Evolutionary conservation across 2,329 filamentous ascomycete genomes (phyloP).

Genomic region (Hypoxylon sp.): DNA sequence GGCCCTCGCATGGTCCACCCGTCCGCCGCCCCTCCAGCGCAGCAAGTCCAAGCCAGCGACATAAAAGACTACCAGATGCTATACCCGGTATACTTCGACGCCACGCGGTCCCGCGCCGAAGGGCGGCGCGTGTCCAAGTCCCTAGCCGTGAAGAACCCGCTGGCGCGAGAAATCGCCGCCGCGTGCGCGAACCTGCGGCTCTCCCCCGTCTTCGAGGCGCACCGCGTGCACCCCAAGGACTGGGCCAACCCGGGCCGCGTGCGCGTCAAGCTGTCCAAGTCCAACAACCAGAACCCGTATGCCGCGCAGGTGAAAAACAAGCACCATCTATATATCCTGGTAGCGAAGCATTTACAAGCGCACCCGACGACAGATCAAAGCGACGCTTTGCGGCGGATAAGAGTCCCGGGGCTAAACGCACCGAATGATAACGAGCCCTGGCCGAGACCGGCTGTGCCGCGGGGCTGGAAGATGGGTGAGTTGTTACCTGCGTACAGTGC

Average conservation of each 20-base stretch:
- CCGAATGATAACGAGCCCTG: constrained; percentile 75
- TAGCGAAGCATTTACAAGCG: constrained; percentile 79
- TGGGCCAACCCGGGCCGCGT: constrained; percentile 97
- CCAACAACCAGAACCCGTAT: constrained; percentile 41
- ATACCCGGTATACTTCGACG: constrained; percentile 97
- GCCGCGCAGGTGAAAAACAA: constrained; percentile 74
- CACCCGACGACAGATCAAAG: constrained; percentile 81
- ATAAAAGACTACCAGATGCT: constrained; percentile 88
- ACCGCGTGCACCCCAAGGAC: constrained; percentile 94
- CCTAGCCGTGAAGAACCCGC: constrained; percentile 84
- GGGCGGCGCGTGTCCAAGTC: constrained; percentile 82
- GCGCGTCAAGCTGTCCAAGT: constrained; percentile 77
- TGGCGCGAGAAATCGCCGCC: constrained; percentile 89
- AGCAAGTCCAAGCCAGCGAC: constrained; percentile 62
- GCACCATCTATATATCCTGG: constrained; percentile 86
- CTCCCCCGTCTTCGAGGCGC: constrained; percentile 85
- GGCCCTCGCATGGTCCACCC: constrained; percentile 53
- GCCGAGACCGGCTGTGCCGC: constrained; percentile 79
- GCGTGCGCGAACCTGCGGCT: constrained; percentile 82
- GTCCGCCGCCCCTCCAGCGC: constrained; percentile 49
- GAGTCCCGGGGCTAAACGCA: constrained; percentile 78
- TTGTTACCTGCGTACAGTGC: constrained; percentile 89
- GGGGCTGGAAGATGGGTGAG: constrained; percentile 90
- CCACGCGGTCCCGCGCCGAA: constrained; percentile 77
- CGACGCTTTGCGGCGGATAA: constrained; percentile 75